Base-by-base conservation (phyloP, 2,329 filamentous ascomycete genomes). In the Thermoascus crustaceus region DNA sequence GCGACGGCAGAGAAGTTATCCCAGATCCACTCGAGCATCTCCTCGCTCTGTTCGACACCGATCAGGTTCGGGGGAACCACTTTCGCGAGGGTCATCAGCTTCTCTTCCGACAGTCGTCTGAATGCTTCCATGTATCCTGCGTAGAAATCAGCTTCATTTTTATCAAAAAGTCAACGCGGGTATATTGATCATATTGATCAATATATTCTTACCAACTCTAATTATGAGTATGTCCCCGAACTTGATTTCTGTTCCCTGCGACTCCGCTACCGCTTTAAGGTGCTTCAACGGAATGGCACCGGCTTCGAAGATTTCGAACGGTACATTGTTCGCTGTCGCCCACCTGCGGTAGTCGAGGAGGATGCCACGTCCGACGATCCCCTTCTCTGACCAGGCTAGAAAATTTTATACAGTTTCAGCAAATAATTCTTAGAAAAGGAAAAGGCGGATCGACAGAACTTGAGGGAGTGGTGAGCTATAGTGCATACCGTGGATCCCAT, bases 401-500 rank as follows among this genome's bases (percentile, higher is more conserved):
- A 16, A n/a, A n/a, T n/a, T n/a, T n/a, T n/a, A n/a, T n/a, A n/a
- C n/a, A n/a, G n/a, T n/a, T n/a, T n/a, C n/a, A n/a, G n/a, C n/a
- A n/a, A n/a, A n/a, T n/a, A n/a, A n/a, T n/a, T n/a, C n/a, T n/a
- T n/a, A n/a, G n/a, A n/a, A n/a, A n/a, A n/a, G n/a, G n/a, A n/a
- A n/a, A n/a, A n/a, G n/a, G n/a, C n/a, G n/a, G n/a, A n/a, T n/a
- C n/a, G n/a, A n/a, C n/a, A n/a, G n/a, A n/a, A n/a, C n/a, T n/a
- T n/a, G 18, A 18, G 14, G 7, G 18, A 9, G 18, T 16, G 7
- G 11, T 8, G 14, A 21, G 13, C 6, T 7, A 37, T n/a, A n/a
- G n/a, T n/a, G n/a, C 34, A 9, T 38, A 43, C 43, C 41, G 16
- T 47, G 42, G 14, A 45, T 38, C 6, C 42, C 44, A 20, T 41